A percentile compares a stretch with the other conserved stretches of the same genome.
phyloP scores from a whole-genome alignment of 2,329 filamentous ascomycete genomes.

The Alternaria arborescens region DNA sequence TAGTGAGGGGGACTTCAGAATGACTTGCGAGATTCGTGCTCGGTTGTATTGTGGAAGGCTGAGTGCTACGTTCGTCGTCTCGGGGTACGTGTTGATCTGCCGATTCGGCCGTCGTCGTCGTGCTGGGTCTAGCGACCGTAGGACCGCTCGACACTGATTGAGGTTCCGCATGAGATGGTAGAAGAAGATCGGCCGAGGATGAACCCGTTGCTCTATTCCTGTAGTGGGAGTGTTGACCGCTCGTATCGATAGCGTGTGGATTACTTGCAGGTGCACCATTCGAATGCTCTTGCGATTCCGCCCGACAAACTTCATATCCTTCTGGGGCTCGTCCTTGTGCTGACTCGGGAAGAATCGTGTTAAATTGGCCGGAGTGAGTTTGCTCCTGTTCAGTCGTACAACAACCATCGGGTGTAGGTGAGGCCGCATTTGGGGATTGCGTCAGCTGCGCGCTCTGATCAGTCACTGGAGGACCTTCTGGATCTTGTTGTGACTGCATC shows the following conservation, averaged over 20 bases:
- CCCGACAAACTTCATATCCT: not conserved
- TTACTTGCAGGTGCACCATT: accelerated
- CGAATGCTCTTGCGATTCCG: not conserved
- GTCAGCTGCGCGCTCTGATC: not conserved
- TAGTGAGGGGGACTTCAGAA: not conserved
- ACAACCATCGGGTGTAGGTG: not conserved
- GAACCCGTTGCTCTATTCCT: not conserved
- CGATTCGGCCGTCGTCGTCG: not conserved
- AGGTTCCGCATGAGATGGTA: not conserved
- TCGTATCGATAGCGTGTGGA: not conserved
- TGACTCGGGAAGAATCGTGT: not conserved
- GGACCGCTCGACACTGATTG: not conserved
- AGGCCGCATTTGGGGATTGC: not conserved
- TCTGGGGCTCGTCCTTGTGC: not conserved
- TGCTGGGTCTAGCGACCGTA: not conserved
- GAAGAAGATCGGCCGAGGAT: not conserved
- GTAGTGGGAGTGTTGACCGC: not conserved
- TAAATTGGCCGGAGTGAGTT: not conserved
- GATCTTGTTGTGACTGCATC: not conserved
- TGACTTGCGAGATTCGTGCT: not conserved
- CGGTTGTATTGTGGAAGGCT: accelerated
- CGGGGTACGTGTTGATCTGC: not conserved
- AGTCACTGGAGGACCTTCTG: not conserved
- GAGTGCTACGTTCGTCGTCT: not conserved
- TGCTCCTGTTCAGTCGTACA: not conserved